These are phyloP conservation scores for Plasmopara viticola DNA, from an alignment of 352 stramenopile genomes.

Conservation along the genomic window DNA sequence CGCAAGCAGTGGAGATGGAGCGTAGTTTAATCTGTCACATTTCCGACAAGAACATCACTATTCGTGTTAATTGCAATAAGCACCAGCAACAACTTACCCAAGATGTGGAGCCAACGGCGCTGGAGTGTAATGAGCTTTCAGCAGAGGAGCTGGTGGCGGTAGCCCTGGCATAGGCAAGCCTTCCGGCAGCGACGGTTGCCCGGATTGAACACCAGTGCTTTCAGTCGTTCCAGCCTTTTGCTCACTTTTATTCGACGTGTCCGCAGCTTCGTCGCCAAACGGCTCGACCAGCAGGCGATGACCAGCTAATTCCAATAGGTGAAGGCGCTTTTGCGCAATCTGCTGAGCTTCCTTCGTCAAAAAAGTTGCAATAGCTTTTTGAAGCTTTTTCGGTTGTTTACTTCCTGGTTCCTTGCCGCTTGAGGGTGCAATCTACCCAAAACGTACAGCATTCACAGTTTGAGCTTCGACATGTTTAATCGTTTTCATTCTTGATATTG, in stretches of 20 bases:
- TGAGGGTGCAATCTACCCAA: constrained; percentile 22
- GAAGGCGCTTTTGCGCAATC: constrained; percentile 38
- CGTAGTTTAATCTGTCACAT: constrained; percentile 64
- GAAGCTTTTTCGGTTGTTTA: constrained; percentile 5
- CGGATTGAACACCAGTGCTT: neutral
- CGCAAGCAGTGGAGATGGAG: constrained; percentile 70
- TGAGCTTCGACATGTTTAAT: constrained; percentile 7
- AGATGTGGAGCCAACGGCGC: constrained; percentile 66
- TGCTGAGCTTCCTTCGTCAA: constrained; percentile 18
- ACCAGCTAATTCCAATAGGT: constrained; percentile 49
- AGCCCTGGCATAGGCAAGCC: constrained; percentile 28
- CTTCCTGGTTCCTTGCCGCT: constrained; percentile 29
- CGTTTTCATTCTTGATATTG: neutral
- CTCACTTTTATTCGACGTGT: constrained; percentile 6
- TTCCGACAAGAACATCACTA: neutral
- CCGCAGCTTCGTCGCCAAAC: constrained; percentile 13
- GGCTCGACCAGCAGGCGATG: constrained; percentile 34
- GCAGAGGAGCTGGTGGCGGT: constrained; percentile 10
- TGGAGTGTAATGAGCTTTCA: constrained; percentile 21
- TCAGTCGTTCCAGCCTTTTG: neutral
- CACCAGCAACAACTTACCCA: constrained; percentile 29
- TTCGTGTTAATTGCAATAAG: neutral
- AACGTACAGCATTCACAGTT: neutral
- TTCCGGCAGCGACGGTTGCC: constrained; percentile 27
- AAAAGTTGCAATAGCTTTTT: constrained; percentile 53